These are phyloP conservation scores for Coniella lustricola DNA, from an alignment of 2,329 filamentous ascomycete species.

Conservation along the genomic window DNA sequence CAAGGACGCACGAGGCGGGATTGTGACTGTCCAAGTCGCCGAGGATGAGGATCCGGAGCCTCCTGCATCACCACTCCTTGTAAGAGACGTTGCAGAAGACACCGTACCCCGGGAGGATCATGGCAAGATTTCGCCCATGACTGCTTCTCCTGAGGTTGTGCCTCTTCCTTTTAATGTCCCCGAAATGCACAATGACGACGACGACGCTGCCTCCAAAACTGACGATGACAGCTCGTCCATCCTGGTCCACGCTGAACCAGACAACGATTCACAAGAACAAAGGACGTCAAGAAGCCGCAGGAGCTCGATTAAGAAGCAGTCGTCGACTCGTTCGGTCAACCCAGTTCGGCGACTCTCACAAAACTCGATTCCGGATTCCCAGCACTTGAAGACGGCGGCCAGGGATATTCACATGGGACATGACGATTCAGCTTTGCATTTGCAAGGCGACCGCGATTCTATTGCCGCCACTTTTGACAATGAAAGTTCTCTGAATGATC, in stretches of 20 bases:
- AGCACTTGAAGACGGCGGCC: constrained; percentile 20
- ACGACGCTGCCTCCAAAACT: constrained; percentile 23
- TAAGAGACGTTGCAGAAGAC: constrained; percentile 25
- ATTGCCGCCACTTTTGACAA: constrained; percentile 52
- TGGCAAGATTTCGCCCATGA: constrained; percentile 24
- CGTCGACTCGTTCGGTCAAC: constrained; percentile 41
- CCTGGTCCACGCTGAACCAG: constrained; percentile 60
- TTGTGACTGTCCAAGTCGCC: constrained; percentile 47
- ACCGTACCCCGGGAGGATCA: constrained; percentile 20
- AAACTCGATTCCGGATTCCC: constrained; percentile 17
- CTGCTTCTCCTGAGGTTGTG: constrained; percentile 47
- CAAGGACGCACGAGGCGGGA: constrained; percentile 35
- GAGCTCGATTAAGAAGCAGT: constrained; percentile 37
- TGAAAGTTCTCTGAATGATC: constrained; percentile 37
- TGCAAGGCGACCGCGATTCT: constrained; percentile 42
- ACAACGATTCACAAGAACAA: constrained; percentile 35
- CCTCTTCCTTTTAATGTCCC: constrained; percentile 61
- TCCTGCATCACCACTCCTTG: constrained; percentile 15
- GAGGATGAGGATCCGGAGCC: constrained; percentile 37
- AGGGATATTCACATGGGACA: constrained; percentile 28
- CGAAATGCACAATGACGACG: constrained; percentile 21
- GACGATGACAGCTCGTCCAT: constrained; percentile 56
- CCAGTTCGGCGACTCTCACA: constrained; percentile 39
- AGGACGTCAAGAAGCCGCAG: constrained; percentile 23
- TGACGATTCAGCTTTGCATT: constrained; percentile 35